Evolutionary conservation across 2,329 filamentous ascomycete species (phyloP).

Genomic region (Hirsutella minnesotensis): DNA sequence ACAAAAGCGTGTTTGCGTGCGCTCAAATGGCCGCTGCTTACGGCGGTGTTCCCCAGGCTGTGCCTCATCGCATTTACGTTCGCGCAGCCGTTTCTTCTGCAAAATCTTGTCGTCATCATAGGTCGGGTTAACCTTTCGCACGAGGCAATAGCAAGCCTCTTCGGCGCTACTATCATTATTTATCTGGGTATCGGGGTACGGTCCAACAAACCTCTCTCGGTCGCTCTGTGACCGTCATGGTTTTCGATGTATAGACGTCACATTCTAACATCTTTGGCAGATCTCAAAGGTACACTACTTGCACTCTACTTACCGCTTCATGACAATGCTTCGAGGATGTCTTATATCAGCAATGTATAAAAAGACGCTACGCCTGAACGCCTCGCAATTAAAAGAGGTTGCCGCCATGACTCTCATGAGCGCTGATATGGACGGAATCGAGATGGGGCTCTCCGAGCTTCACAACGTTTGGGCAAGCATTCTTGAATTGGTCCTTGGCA

Average conservation of each 20-base stretch:
- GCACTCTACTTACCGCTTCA: conserved; percentile 18
- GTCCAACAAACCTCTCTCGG: not conserved
- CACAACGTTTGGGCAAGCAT: conserved; percentile 22
- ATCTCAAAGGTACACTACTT: conserved; percentile 12
- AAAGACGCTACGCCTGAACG: conserved; percentile 24
- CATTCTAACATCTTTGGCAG: not conserved
- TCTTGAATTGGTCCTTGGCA: conserved; percentile 9
- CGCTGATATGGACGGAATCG: conserved; percentile 27
- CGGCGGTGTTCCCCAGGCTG: conserved; percentile 17
- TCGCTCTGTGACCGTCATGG: not conserved
- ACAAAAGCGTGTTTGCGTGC: conserved; percentile 5
- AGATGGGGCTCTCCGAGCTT: conserved; percentile 11
- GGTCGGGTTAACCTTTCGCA: conserved; percentile 8
- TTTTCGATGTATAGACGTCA: not conserved
- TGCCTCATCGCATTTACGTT: conserved; percentile 20
- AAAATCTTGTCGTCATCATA: conserved; percentile 16
- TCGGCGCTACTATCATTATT: conserved; percentile 25
- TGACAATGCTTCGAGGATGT: conserved; percentile 18
- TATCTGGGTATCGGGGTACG: conserved; percentile 29
- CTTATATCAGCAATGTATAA: conserved; percentile 34
- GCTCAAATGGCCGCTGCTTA: conserved; percentile 6
- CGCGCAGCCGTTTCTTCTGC: conserved; percentile 27
- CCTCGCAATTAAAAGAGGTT: conserved; percentile 16
- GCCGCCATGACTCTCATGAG: conserved; percentile 31
- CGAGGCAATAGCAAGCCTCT: conserved; percentile 18